These are phyloP conservation scores for Dryas drummondii DNA, from an alignment of 306 rosid species.

Conservation along the genomic window DNA sequence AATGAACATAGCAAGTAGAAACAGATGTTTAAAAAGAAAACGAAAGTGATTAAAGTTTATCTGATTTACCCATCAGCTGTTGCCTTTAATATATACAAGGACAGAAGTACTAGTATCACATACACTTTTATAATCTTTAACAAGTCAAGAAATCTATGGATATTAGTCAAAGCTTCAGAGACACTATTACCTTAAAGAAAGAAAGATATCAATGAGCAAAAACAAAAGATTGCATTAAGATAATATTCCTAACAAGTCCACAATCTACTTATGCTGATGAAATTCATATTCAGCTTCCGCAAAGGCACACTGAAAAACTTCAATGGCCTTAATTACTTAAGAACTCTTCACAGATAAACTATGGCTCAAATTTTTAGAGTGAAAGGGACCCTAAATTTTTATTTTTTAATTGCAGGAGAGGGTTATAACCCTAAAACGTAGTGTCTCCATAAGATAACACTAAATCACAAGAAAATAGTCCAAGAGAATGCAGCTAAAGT, in stretches of 20 bases:
- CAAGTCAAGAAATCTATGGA: neutral
- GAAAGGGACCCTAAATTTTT: neutral
- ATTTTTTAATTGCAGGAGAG: neutral
- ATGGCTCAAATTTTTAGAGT: neutral
- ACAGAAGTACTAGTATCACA: neutral
- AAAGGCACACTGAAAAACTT: too few species aligned
- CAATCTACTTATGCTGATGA: neutral
- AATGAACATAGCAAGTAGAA: neutral
- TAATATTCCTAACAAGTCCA: neutral
- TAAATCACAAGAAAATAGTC: neutral
- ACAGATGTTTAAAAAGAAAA: neutral
- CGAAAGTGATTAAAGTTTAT: neutral
- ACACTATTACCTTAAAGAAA: neutral
- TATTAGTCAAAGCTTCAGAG: neutral
- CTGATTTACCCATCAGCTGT: neutral
- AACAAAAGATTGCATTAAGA: neutral
- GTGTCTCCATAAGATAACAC: neutral
- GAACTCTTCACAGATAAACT: neutral
- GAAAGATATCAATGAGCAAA: neutral
- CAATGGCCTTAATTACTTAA: neutral
- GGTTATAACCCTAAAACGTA: neutral
- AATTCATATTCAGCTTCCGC: neutral
- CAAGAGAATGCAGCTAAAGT: neutral
- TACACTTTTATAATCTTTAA: neutral
- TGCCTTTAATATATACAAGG: neutral